Conservation (phyloP, 306 rosid species). For the Begonia masoniana region DNA sequence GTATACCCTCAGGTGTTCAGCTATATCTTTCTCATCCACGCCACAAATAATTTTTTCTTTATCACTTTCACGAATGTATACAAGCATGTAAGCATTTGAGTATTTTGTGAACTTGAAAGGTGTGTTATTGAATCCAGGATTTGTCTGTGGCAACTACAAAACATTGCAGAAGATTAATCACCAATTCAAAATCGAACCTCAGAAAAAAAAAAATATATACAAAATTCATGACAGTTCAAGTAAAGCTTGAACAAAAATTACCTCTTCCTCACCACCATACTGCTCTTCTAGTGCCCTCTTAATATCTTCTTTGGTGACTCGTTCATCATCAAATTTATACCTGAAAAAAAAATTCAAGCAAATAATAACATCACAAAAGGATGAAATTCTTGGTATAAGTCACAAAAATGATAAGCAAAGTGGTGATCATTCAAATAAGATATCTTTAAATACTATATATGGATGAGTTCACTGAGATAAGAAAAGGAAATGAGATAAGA, state of each 20-base stretch:
- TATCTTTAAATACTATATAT: too few species aligned
- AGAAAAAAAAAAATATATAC: neutral
- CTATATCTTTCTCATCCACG: slow-evolving; percentile 83
- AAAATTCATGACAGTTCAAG: neutral
- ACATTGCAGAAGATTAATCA: slow-evolving; percentile 10
- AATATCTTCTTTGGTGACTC: slow-evolving; percentile 75
- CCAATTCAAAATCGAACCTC: slow-evolving; percentile 9
- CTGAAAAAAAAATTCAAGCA: slow-evolving; percentile 11
- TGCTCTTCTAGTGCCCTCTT: slow-evolving; percentile 92
- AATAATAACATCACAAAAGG: too few species aligned
- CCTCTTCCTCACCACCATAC: slow-evolving; percentile 96
- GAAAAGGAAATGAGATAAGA: too few species aligned
- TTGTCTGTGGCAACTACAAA: slow-evolving; percentile 65
- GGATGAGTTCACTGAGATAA: too few species aligned
- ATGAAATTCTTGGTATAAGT: too few species aligned
- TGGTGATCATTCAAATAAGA: too few species aligned
- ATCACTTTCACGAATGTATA: slow-evolving; percentile 82
- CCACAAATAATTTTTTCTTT: slow-evolving; percentile 79
- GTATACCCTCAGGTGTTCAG: slow-evolving; percentile 72
- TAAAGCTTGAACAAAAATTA: slow-evolving; percentile 8
- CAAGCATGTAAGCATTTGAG: slow-evolving; percentile 97
- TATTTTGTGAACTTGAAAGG: slow-evolving; percentile 81
- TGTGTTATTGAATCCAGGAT: slow-evolving; percentile 79
- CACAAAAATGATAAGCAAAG: too few species aligned
- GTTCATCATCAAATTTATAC: slow-evolving; percentile 91